A percentile compares a stretch with the other conserved stretches of the same genome.
These are phyloP conservation scores for Torulaspora maleeae DNA, from an alignment of 805 yeast genomes.

Conservation along the genomic window DNA sequence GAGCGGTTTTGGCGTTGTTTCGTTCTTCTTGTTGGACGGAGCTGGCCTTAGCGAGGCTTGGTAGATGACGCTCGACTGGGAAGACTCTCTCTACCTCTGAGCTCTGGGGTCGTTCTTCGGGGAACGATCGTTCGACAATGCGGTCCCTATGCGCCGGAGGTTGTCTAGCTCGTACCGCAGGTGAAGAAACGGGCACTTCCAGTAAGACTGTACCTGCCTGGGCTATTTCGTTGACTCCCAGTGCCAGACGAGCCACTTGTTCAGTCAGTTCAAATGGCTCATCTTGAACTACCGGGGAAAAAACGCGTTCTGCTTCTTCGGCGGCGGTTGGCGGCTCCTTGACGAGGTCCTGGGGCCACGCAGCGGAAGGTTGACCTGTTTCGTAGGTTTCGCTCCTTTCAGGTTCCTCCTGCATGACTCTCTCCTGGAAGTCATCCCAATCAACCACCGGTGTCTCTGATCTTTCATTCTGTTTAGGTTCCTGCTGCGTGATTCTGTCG, in stretches of 20 bases:
- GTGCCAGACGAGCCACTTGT: neutral
- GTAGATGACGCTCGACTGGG: neutral
- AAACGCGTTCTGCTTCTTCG: neutral
- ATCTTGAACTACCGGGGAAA: neutral
- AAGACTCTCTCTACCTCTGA: slow-evolving; percentile 4
- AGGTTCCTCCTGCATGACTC: neutral
- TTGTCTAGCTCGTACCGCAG: neutral
- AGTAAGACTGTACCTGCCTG: neutral
- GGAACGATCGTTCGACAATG: slow-evolving; percentile 1
- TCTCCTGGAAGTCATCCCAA: neutral
- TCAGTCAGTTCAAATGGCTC: neutral
- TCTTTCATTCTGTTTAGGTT: neutral
- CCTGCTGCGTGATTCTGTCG: neutral
- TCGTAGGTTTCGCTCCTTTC: neutral
- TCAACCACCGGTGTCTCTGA: neutral
- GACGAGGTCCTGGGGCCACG: too few species aligned
- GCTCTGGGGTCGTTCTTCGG: neutral
- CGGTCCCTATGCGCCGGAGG: neutral
- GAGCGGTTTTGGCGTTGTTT: neutral
- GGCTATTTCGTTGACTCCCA: neutral
- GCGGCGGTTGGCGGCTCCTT: neutral
- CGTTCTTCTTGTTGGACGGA: neutral
- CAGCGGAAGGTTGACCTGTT: neutral
- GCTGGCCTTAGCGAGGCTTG: neutral
- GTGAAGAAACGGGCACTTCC: neutral